Evolutionary conservation across 208 protist species (phyloP).

Genomic region (Histomonas meleagridis): DNA sequence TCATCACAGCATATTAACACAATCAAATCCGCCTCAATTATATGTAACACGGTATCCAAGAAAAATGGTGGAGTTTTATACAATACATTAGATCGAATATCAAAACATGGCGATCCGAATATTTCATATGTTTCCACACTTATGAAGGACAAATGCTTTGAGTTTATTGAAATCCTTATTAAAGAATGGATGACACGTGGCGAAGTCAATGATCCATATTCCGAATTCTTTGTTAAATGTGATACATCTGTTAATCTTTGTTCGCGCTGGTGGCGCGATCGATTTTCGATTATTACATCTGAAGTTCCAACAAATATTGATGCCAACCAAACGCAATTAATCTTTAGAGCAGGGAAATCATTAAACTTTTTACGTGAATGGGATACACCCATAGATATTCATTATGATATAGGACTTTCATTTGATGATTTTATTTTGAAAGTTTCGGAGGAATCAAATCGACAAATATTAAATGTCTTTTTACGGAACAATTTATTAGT

Average conservation of each 20-base stretch:
- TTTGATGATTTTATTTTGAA: not conserved
- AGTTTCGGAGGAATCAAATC: not conserved
- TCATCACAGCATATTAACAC: not conserved
- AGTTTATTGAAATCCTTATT: not conserved
- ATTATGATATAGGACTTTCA: not conserved
- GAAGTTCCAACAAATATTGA: not conserved
- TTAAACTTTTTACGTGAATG: constrained; percentile 1
- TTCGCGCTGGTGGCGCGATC: not conserved
- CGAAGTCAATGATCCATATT: not conserved
- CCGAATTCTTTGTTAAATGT: not conserved
- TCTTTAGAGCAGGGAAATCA: constrained; percentile 1
- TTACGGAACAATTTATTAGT: not conserved
- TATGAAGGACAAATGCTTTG: not conserved
- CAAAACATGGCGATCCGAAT: not conserved
- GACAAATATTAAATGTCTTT: not conserved
- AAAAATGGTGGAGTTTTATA: not conserved
- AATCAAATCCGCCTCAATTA: not conserved
- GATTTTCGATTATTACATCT: not conserved
- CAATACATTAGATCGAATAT: not conserved
- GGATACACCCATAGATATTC: not conserved
- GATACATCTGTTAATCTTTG: not conserved
- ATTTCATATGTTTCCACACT: not conserved
- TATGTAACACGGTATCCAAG: not conserved
- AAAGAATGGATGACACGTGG: not conserved
- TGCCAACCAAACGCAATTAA: not conserved